Percentiles rank a stretch among this genome's conserved stretches.
Evolutionary conservation across 2,329 filamentous ascomycete species (phyloP).

Genomic region (Berkeleyomyces basicola): DNA sequence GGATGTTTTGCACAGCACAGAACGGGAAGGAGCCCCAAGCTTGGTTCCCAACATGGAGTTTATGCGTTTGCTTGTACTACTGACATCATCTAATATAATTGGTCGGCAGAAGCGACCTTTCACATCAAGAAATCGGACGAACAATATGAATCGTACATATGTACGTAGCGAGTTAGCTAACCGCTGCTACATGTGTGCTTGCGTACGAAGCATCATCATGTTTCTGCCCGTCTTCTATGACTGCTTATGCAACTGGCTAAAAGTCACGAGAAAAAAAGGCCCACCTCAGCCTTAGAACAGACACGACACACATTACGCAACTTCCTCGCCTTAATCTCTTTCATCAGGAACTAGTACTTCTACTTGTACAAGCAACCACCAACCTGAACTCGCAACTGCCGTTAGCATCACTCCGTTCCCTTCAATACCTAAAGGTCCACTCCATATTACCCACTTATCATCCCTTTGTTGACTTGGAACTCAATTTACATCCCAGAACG

Average conservation of each 20-base stretch:
- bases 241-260: too few relatives aligned
- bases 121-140: not conserved
- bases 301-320: not conserved
- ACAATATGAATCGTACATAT: too few relatives aligned
- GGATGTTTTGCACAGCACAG: not conserved
- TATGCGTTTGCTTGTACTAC: not conserved
- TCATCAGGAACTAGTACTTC: not conserved
- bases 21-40: not conserved
- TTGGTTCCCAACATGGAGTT: not conserved
- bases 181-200: too few relatives aligned
- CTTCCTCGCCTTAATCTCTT: not conserved
- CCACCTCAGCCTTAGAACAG: not conserved
- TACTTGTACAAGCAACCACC: not conserved
- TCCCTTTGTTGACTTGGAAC: not conserved
- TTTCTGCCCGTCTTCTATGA: too few relatives aligned
- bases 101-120: not conserved
- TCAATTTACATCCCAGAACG: not conserved
- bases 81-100: constrained; percentile 1
- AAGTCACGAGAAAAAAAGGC: not conserved
- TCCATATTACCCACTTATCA: not conserved
- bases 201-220: too few relatives aligned
- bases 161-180: too few relatives aligned
- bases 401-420: not conserved
- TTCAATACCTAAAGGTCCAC: not conserved
- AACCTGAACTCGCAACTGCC: not conserved